Evolutionary conservation across 2,329 filamentous ascomycete genomes (phyloP).

Genomic region (Apiospora pterosperma): DNA sequence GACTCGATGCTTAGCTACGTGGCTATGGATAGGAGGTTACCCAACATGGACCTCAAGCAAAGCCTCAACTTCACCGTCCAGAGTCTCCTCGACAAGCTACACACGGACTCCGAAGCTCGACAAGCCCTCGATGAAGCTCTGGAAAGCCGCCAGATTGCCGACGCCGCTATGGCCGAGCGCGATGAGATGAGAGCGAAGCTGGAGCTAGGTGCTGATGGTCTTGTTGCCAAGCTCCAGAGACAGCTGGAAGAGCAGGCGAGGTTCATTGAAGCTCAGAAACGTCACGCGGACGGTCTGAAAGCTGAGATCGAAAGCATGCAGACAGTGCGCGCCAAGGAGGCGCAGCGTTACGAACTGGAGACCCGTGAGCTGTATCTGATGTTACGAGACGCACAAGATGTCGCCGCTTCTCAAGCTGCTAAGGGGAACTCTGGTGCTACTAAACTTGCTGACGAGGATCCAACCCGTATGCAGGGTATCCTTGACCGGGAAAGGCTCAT

Average conservation of each 20-base stretch:
- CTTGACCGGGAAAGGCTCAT: constrained; percentile 89
- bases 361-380: constrained; percentile 96
- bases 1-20: constrained; percentile 99
- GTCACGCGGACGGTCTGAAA: constrained; percentile 85
- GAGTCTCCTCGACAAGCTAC: constrained; percentile 88
- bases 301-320: constrained; percentile 86
- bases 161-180: constrained; percentile 91
- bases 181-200: constrained; percentile 90
- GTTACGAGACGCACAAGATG: constrained; percentile 95
- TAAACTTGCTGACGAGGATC: constrained; percentile 60
- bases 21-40: constrained; percentile 92
- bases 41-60: constrained; percentile 97
- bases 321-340: constrained; percentile 80
- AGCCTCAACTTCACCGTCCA: constrained; percentile 97
- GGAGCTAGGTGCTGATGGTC: constrained; percentile 86
- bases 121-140: constrained; percentile 89
- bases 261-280: constrained; percentile 83
- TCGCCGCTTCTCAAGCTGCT: constrained; percentile 79
- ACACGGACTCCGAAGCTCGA: constrained; percentile 92
- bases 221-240: constrained; percentile 89
- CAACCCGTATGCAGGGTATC: constrained; percentile 83
- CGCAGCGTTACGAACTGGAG: constrained; percentile 92
- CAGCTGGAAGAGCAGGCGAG: constrained; percentile 90
- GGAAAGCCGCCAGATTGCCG: constrained; percentile 87
- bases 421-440: constrained; percentile 46